phyloP scores from a whole-genome alignment of 2,329 filamentous ascomycete species.

The Blumeria graminis region DNA sequence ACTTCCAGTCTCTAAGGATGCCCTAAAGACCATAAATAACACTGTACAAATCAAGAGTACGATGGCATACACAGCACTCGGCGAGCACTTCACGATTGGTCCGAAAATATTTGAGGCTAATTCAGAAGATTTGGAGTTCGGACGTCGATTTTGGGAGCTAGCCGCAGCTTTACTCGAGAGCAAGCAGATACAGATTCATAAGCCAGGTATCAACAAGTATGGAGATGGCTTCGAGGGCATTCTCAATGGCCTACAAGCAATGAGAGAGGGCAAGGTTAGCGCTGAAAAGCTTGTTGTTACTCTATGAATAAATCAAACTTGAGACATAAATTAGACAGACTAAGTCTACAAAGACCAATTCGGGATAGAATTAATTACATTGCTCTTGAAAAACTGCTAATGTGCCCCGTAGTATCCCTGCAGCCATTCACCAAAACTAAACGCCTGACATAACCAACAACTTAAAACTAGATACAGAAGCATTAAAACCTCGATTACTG shows the following conservation, averaged over 20 bases:
- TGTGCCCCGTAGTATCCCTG: too few relatives aligned
- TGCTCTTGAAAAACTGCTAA: too few relatives aligned
- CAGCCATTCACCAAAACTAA: too few relatives aligned
- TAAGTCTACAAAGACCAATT: too few relatives aligned
- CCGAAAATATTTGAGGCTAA: constrained; percentile 5
- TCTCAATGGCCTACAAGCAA: constrained; percentile 10
- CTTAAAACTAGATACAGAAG: too few relatives aligned
- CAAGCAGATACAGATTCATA: constrained; percentile 18
- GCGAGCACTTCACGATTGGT: constrained; percentile 15
- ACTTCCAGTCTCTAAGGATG: constrained; percentile 10
- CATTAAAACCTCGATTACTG: too few relatives aligned
- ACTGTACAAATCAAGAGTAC: constrained; percentile 12
- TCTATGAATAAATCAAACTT: constrained; percentile 8
- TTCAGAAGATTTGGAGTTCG: constrained; percentile 17
- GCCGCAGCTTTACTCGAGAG: constrained; percentile 15
- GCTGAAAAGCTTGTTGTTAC: constrained; percentile 23
- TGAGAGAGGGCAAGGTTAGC: constrained; percentile 16
- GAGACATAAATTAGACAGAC: too few relatives aligned
- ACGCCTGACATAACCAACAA: too few relatives aligned
- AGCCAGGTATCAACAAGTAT: constrained; percentile 9
- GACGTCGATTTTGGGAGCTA: constrained; percentile 18
- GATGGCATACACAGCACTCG: constrained; percentile 20
- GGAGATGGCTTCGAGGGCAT: constrained; percentile 14
- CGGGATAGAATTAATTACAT: too few relatives aligned
- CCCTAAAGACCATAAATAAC: constrained; percentile 20